Base-by-base conservation (phyloP, 2,329 filamentous ascomycete species). In the Endoconidiophora laricicola region DNA sequence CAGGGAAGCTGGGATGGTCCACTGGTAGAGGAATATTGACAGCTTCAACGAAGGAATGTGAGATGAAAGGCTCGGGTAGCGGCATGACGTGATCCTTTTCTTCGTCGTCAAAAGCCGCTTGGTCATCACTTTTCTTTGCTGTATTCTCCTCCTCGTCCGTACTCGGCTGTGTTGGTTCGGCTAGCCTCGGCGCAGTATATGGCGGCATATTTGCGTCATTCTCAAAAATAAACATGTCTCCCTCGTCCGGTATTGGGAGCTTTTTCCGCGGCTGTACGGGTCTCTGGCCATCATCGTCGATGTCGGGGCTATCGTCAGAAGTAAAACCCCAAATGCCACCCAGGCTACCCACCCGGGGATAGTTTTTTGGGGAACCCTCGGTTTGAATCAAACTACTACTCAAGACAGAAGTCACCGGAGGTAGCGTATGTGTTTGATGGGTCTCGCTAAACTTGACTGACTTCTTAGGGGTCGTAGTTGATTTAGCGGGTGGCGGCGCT, bases 161-260 rank as follows among this genome's bases (percentile, higher is more conserved):
- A 38, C 64, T 68, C 64, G 36, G 65, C 16, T 60, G 50, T 56
- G 61, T 54, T 54, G 56, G 54, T 23, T 58, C 52, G 54, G 55
- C 59, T 43, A 55, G 54, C n/a, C 53, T 54, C 33, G 55, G 58
- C 22, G 56, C 56, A 18, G 56, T 60, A 14, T 59, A 59, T 12
- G 60, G 56, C n/a, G 61, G 58, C 42, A 58, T 61, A 7, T 62
- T 56, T 1, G 63, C 62, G 12, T 60, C 61, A 9, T 57, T 56
- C 46, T 73, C 70, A 49, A 72, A 73, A 4, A 66, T 59, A 54
- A 73, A 73, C 55, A 72, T 57, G 6, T 66, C 67, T 26, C 68
- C 66, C 3, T 66, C 51, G 22, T 53, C 51, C 10, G 51, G 51
- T 5, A 49, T 39, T 33, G 29, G 29, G 39, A 38, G 37, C 16